Base-by-base conservation (phyloP, 129 eudicot genomes). In the Dittrichia graveolens region DNA sequence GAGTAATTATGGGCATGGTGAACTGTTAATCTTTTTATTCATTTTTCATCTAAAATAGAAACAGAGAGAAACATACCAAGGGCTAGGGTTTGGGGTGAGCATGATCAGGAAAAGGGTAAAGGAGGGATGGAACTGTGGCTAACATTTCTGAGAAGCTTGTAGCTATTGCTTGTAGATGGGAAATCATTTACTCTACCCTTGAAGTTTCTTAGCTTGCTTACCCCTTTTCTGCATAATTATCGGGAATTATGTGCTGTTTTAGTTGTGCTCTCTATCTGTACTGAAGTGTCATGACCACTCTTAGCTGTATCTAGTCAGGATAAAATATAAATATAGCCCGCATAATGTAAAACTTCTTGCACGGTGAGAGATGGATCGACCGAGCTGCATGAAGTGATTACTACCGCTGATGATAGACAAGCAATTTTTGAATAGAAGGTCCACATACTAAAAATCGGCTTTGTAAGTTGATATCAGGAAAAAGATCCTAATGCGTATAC, bases 281-380 rank as follows among this genome's bases (percentile, higher is more conserved):
- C 31, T 24, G 31, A 24, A 24, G 1, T 24, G 31, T 24, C 31
- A 38, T 34, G 41, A 18, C 11, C 24, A 10, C 46, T 12, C 39
- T 13, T 60, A 13, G 45, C 65, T 12, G 38, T 19, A 35, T 60
- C 16, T 37, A 38, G 66, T 38, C 45, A 12, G 6, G 45, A 37
- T 37, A 60, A 24, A 24, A 24, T 24, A 24, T 24, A 0, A 60
- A 12, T 45, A 59, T 34, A 10, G 64, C 43, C 64, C 31, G 13
- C 64, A 59, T 12, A 13, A 38, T 12, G 39, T 38, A 63, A 42
- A 65, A 13, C 71, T 44, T 44, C 71, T 4, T 65, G 54, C 15
- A 42, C 50, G 2, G 14, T 12, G 67, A 15, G 48, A 57, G 42
- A 35, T 57, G 37, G 41, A 57, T 40, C 63, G 9, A 31, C 63